These are phyloP conservation scores for Colletotrichum sp. DNA, from an alignment of 2,329 filamentous ascomycete genomes.

Conservation along the genomic window DNA sequence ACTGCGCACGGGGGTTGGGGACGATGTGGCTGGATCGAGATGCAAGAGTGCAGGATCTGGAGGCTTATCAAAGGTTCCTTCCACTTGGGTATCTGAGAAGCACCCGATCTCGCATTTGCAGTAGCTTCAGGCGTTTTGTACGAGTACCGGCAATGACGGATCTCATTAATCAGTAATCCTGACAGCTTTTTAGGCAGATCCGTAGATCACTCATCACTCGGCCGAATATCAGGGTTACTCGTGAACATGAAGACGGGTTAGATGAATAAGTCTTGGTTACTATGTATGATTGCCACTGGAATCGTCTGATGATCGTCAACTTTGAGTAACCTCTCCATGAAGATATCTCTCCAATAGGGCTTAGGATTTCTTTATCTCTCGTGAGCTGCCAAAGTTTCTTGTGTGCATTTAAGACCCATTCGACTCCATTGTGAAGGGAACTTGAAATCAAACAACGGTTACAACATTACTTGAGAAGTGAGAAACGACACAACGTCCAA, in stretches of 20 bases:
- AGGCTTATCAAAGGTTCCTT: background rate
- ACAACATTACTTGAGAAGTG: background rate
- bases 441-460: background rate
- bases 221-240: background rate
- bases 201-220: background rate
- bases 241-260: background rate
- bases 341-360: background rate
- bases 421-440: background rate
- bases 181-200: background rate
- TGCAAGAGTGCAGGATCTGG: constrained; percentile 19
- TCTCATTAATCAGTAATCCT: background rate
- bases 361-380: background rate
- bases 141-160: background rate
- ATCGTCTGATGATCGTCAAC: background rate
- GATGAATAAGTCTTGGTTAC: background rate
- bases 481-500: background rate
- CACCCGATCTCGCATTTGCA: background rate
- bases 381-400: background rate
- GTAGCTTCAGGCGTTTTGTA: background rate
- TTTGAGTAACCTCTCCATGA: background rate
- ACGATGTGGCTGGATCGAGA: constrained; percentile 11
- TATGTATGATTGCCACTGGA: background rate
- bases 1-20: background rate
- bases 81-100: background rate
- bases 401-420: background rate